Percentiles rank a stretch among this genome's conserved stretches.
These are phyloP conservation scores for Isoetes engelmannii DNA, from an alignment of 83 land plant genomes.

Conservation along the genomic window DNA sequence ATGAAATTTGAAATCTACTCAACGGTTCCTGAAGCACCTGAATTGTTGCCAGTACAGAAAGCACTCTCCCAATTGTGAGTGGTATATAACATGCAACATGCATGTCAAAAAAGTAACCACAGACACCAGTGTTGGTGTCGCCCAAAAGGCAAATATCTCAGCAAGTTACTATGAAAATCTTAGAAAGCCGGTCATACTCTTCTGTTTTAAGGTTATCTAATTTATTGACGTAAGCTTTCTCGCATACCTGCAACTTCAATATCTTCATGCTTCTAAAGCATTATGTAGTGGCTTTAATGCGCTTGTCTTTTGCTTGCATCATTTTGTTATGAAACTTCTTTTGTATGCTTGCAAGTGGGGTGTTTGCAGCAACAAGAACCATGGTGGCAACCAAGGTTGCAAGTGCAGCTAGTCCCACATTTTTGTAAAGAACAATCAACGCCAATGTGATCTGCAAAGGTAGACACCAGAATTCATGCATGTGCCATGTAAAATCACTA, in stretches of 20 bases:
- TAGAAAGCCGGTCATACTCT: conserved; percentile 48
- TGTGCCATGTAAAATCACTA: conserved; percentile 41
- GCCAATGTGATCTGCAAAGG: conserved; percentile 51
- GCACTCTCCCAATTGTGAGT: conserved; percentile 55
- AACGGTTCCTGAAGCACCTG: conserved; percentile 65
- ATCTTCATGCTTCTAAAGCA: conserved; percentile 63
- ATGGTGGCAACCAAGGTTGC: conserved; percentile 50
- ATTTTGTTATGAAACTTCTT: conserved; percentile 49
- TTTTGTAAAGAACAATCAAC: conserved; percentile 41
- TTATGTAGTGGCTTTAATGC: conserved; percentile 70
- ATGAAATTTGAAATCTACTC: conserved; percentile 39
- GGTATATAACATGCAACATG: conserved; percentile 52
- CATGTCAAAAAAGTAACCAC: conserved; percentile 70
- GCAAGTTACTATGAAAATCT: conserved; percentile 33
- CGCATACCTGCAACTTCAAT: conserved; percentile 77
- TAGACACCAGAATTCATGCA: conserved; percentile 59
- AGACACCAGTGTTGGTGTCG: conserved; percentile 51
- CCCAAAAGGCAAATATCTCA: conserved; percentile 42
- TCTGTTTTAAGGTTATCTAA: conserved; percentile 33
- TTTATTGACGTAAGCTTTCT: conserved; percentile 46
- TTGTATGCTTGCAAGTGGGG: conserved; percentile 43
- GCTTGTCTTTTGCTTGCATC: conserved; percentile 64
- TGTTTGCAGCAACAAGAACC: conserved; percentile 43
- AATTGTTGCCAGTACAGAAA: conserved; percentile 76
- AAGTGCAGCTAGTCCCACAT: conserved; percentile 51